Evolutionary conservation across 2,329 filamentous ascomycete species (phyloP).

Genomic region (Xylaria sp.): DNA sequence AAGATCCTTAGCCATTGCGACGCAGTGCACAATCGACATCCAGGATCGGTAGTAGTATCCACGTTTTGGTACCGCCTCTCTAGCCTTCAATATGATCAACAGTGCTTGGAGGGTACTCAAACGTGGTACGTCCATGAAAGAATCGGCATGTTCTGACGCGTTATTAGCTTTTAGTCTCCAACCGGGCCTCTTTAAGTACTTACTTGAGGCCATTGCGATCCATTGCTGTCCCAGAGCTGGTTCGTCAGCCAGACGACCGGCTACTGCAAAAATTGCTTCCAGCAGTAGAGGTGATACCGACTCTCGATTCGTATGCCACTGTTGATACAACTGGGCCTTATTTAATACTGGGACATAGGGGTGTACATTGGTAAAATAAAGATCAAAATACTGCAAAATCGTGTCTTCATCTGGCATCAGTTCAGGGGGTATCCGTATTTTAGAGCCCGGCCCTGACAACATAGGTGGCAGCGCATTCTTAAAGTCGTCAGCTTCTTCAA

Average conservation of each 20-base stretch:
- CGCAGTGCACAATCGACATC: conserved; percentile 91
- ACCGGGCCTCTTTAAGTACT: conserved; percentile 25
- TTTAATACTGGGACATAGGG: conserved; percentile 91
- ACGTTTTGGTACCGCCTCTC: conserved; percentile 87
- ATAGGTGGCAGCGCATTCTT: conserved; percentile 71
- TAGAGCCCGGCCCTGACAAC: conserved; percentile 69
- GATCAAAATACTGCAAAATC: conserved; percentile 80
- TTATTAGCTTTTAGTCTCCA: conserved; percentile 31
- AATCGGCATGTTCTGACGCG: conserved; percentile 78
- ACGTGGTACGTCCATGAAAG: conserved; percentile 89
- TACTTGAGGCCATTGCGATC: conserved; percentile 86
- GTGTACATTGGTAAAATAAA: conserved; percentile 89
- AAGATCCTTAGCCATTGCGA: conserved; percentile 91
- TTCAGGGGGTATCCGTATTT: conserved; percentile 85
- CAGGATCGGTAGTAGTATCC: conserved; percentile 97
- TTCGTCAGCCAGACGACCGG: conserved; percentile 80
- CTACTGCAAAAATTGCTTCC: conserved; percentile 89
- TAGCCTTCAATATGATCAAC: conserved; percentile 84
- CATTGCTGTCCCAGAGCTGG: conserved; percentile 86
- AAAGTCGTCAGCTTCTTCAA: conserved; percentile 74
- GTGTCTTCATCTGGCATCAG: conserved; percentile 90
- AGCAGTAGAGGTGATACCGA: conserved; percentile 86
- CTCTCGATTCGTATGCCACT: conserved; percentile 83
- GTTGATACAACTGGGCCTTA: conserved; percentile 78
- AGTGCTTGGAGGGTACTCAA: conserved; percentile 91